Base-by-base conservation (phyloP, 1,139 yeast genomes). In the Scheffersomyces stambukii region DNA sequence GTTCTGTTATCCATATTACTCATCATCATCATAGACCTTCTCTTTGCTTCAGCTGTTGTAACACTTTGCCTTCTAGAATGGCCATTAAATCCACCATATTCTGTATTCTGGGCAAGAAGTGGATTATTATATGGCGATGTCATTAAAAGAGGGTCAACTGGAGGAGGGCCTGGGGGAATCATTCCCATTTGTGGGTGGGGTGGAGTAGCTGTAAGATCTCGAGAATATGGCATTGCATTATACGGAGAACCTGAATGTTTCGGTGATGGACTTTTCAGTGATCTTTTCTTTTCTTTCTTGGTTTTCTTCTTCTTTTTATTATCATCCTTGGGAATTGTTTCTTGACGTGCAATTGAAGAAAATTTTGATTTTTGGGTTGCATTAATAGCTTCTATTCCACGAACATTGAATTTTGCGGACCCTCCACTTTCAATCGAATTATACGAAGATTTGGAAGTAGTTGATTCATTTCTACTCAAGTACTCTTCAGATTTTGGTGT, bases 361-460 rank as follows among this genome's bases (percentile, higher is more conserved):
- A 9, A 5, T 10, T 18, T 6, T 15, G 21, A 6, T 3, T 22
- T 15, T 25, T 19, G 8, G 6, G 8, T 6, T 21, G 21, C 20
- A 18, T 8, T 21, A 12, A 18, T 7, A n/a, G 11, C 3, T n/a
- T 19, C 23, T 27, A 22, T 17, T 19, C 24, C 27, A 5, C 20
- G 11, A 6, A 61, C 65, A 12, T 45, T 46, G 42, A 64, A 63
- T 36, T 62, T 60, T 18, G 54, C 52, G 1, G 61, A 54, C 3
- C 56, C 52, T 19, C 57, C 66, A 38, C 68, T 60, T 39, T 62
- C 64, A 36, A 65, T 56, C 3, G 70, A 64, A 33, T 57, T 52
- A 37, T 44, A 51, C 2, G 70, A 58, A 2, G 39, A 42, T 13
- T 50, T 40, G 3, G 69, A 61, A 3, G 55, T 46, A 2, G 48